Conservation (phyloP, 2,329 filamentous ascomycete species). For the Arthrobotrys entomopaga region DNA sequence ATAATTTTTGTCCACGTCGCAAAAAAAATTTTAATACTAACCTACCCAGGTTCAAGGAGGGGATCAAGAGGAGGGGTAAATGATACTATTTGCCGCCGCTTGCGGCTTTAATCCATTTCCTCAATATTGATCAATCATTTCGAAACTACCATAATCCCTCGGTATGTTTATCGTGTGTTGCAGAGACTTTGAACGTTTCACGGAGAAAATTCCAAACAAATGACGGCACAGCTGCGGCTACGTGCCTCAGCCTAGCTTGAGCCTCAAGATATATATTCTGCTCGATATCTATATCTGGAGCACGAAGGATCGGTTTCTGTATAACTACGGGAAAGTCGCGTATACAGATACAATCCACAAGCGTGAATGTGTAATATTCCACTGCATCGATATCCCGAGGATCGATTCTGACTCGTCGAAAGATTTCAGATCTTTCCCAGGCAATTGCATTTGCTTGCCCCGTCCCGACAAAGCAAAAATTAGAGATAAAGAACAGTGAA, state of each 20-base stretch:
- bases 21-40: slow-evolving; percentile 1
- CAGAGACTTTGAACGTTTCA: slow-evolving; percentile 41
- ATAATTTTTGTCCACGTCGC: slow-evolving; percentile 42
- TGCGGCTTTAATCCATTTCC: slow-evolving; percentile 17
- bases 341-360: slow-evolving; percentile 1
- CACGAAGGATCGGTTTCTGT: not conserved
- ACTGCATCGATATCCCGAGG: not conserved
- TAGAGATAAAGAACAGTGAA: too few relatives aligned
- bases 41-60: slow-evolving; percentile 17
- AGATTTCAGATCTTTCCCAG: slow-evolving; percentile 1
- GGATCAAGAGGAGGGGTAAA: slow-evolving; percentile 16
- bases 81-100: slow-evolving; percentile 42
- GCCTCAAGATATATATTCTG: slow-evolving; percentile 7
- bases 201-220: not conserved
- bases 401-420: slow-evolving; percentile 8
- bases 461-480: too few relatives aligned
- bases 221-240: slow-evolving; percentile 8
- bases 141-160: not conserved
- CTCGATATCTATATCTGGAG: slow-evolving; percentile 13
- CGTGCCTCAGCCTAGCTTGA: not conserved
- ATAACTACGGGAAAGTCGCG: not conserved
- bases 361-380: slow-evolving; percentile 8
- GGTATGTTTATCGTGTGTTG: too few relatives aligned
- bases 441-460: too few relatives aligned
- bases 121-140: slow-evolving; percentile 7